These are phyloP conservation scores for Agrocybe pediades DNA, from an alignment of 768 basidiomycete species.

Conservation along the genomic window DNA sequence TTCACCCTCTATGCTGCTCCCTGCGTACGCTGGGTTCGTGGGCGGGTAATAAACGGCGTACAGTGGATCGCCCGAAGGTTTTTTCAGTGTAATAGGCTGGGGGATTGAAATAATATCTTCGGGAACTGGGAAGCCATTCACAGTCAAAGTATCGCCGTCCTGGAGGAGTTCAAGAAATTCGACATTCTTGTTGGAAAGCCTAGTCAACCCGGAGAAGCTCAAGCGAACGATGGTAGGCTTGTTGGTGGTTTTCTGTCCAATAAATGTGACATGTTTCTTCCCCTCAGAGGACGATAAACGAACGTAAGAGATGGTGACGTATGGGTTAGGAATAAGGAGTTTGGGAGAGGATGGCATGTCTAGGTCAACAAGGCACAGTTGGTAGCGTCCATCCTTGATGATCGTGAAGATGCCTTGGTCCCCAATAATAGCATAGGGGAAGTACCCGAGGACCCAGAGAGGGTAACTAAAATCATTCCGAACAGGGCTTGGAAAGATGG, in stretches of 20 bases:
- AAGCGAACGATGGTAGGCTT: slow-evolving; percentile 36
- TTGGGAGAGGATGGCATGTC: slow-evolving; percentile 26
- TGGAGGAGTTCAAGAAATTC: slow-evolving; percentile 11
- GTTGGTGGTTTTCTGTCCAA: slow-evolving; percentile 43
- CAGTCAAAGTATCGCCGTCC: not conserved
- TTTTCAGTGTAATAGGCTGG: slow-evolving; percentile 44
- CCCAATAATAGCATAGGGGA: slow-evolving; percentile 46
- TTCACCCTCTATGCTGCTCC: slow-evolving; percentile 47
- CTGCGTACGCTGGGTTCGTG: slow-evolving; percentile 59
- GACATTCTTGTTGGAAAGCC: not conserved
- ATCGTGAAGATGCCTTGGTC: slow-evolving; percentile 40
- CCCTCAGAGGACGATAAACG: slow-evolving; percentile 31
- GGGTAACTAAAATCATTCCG: slow-evolving; percentile 59
- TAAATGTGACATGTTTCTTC: slow-evolving; percentile 41
- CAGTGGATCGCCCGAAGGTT: slow-evolving; percentile 37
- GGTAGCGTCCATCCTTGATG: slow-evolving; percentile 39
- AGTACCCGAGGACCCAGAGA: slow-evolving; percentile 52
- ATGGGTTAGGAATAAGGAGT: slow-evolving; percentile 41
- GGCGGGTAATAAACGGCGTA: slow-evolving; percentile 73
- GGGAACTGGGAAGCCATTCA: slow-evolving; percentile 11
- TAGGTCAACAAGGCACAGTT: slow-evolving; percentile 42
- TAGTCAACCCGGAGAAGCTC: too few species aligned
- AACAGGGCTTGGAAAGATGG: slow-evolving; percentile 45
- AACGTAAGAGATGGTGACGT: slow-evolving; percentile 40
- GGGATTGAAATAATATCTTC: slow-evolving; percentile 47